These are phyloP conservation scores for Mycena rosella DNA, from an alignment of 768 basidiomycete species.

Conservation along the genomic window DNA sequence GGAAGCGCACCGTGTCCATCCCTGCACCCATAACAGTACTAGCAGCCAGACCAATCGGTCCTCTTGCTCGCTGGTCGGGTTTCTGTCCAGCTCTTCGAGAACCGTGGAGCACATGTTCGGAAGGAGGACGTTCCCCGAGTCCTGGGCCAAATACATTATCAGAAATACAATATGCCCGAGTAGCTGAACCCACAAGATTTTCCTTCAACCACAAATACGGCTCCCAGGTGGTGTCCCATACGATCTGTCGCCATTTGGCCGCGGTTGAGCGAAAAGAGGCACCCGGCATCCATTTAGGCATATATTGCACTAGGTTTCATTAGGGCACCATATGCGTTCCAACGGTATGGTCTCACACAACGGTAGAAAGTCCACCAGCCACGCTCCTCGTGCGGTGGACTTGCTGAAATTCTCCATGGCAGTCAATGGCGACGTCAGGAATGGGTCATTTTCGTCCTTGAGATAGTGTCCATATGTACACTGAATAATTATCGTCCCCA, in stretches of 20 bases:
- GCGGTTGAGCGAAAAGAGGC: neutral
- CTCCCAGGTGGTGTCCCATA: neutral
- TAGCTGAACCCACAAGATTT: neutral
- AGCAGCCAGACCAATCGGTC: neutral
- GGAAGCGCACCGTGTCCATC: conserved; percentile 10
- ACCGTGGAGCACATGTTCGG: conserved; percentile 16
- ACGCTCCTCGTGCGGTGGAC: conserved; percentile 50
- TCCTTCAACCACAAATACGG: conserved; percentile 21
- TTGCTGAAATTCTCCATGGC: conserved; percentile 49
- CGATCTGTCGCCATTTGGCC: neutral
- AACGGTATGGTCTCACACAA: neutral
- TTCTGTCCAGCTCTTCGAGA: neutral
- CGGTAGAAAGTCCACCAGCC: conserved; percentile 48
- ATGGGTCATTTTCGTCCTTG: conserved; percentile 39
- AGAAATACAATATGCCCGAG: neutral
- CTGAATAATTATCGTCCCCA: conserved; percentile 8
- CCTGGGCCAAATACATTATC: neutral
- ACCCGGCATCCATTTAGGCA: conserved; percentile 17
- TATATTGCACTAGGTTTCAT: conserved; percentile 7
- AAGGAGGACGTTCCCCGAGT: neutral
- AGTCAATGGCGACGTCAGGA: conserved; percentile 45
- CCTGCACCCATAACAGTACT: conserved; percentile 2
- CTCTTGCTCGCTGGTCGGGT: neutral
- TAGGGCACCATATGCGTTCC: neutral
- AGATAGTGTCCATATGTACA: conserved; percentile 7